Evolutionary conservation across 2,329 filamentous ascomycete species (phyloP).

Genomic region (Microdochium bolleyi): DNA sequence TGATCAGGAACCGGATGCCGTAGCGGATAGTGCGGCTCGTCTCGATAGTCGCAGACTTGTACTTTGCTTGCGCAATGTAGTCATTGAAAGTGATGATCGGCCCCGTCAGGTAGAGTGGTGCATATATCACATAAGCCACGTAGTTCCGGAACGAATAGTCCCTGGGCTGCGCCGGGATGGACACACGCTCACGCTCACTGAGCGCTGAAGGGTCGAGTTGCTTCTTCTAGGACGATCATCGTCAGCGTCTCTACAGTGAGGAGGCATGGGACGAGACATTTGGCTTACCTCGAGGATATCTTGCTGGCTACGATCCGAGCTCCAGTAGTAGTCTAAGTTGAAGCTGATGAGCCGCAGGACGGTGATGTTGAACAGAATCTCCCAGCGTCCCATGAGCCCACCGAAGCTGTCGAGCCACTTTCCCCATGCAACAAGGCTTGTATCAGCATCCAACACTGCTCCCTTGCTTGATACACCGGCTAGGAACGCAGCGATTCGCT

Average conservation of each 20-base stretch:
- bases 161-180: constrained; percentile 59
- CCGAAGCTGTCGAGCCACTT: constrained; percentile 69
- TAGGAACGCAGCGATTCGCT: constrained; percentile 49
- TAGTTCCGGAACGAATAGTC: constrained; percentile 84
- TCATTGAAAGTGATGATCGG: constrained; percentile 98
- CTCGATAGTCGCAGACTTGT: constrained; percentile 65
- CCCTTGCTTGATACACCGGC: constrained; percentile 23
- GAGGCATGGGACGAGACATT: neutral
- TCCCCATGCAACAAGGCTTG: constrained; percentile 51
- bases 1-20: constrained; percentile 70
- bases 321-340: constrained; percentile 97
- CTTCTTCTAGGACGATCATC: constrained; percentile 74
- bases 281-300: constrained; percentile 73
- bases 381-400: constrained; percentile 85
- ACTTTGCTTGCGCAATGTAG: constrained; percentile 80
- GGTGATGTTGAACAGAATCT: constrained; percentile 96
- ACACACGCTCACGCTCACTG: constrained; percentile 81
- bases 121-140: constrained; percentile 82
- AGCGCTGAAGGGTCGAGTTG: constrained; percentile 82
- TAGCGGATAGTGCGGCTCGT: constrained; percentile 68
- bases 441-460: constrained; percentile 29
- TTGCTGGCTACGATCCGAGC: constrained; percentile 52
- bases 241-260: constrained; percentile 1
- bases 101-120: constrained; percentile 84
- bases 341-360: constrained; percentile 90